Conservation (phyloP, 1,139 yeast species). For the Petasospora fabianii region DNA sequence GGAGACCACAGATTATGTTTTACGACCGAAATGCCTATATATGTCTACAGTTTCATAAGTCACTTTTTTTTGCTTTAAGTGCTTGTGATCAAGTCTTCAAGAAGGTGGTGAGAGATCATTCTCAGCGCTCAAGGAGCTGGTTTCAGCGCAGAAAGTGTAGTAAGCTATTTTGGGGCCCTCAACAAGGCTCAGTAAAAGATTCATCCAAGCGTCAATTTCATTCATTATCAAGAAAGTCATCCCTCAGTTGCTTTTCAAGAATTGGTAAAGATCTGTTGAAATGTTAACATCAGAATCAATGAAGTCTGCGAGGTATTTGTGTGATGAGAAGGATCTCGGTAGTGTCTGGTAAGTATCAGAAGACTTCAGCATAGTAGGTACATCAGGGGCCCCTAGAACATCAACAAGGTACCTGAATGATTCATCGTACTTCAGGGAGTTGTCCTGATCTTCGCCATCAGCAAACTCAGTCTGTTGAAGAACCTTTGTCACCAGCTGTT, state of each 20-base stretch:
- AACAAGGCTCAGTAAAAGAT: neutral
- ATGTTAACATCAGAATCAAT: conserved; percentile 18
- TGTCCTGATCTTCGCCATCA: conserved; percentile 4
- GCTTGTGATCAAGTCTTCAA: too few species aligned
- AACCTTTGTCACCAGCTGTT: conserved; percentile 1
- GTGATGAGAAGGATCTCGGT: conserved; percentile 27
- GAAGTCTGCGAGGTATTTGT: conserved; percentile 24
- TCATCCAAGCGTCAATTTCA: neutral
- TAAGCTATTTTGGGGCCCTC: too few species aligned
- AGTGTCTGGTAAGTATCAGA: conserved; percentile 20
- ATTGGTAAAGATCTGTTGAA: conserved; percentile 14
- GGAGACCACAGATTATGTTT: neutral
- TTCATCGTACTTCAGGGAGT: conserved; percentile 15
- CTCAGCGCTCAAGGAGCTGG: too few species aligned
- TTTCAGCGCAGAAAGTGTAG: too few species aligned
- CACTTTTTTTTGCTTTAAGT: too few species aligned
- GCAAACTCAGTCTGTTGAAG: neutral
- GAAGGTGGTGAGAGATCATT: too few species aligned
- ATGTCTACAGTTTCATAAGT: too few species aligned
- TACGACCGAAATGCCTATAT: conserved; percentile 1
- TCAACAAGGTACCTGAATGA: conserved; percentile 29
- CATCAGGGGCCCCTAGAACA: conserved; percentile 17
- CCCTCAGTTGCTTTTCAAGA: conserved; percentile 6
- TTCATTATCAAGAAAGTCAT: neutral
- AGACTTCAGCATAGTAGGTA: conserved; percentile 6